These are phyloP conservation scores for Phytopythium delawarense DNA, from an alignment of 352 stramenopile species.

Conservation along the genomic window DNA sequence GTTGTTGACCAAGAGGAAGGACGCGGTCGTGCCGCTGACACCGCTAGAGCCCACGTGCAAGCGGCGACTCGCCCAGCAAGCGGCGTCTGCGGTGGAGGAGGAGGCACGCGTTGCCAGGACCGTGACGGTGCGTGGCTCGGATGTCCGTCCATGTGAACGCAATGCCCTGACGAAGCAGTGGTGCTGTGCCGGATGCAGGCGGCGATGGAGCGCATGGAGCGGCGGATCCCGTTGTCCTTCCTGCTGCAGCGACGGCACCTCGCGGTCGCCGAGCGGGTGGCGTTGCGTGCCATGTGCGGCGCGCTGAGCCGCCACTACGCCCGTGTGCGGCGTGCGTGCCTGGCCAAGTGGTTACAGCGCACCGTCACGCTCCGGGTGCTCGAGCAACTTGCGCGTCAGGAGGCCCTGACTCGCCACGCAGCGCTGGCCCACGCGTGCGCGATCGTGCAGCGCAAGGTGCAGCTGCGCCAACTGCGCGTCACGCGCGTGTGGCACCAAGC, in stretches of 20 bases:
- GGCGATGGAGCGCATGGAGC: constrained; percentile 9
- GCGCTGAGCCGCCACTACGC: constrained; percentile 13
- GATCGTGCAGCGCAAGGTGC: constrained; percentile 31
- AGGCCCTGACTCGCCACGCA: constrained; percentile 16
- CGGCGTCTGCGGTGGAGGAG: not conserved
- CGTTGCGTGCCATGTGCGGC: constrained; percentile 15
- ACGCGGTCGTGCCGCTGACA: not conserved
- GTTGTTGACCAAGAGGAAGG: not conserved
- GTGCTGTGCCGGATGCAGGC: not conserved
- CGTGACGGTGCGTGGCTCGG: not conserved
- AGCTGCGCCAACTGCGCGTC: constrained; percentile 4
- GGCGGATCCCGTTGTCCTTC: constrained; percentile 21
- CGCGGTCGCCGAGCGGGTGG: constrained; percentile 18
- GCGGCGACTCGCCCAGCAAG: not conserved
- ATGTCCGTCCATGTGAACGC: too few relatives aligned
- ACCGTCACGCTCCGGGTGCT: constrained; percentile 19
- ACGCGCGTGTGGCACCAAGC: constrained; percentile 12
- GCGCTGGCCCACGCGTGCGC: constrained; percentile 32
- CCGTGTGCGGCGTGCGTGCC: constrained; percentile 9
- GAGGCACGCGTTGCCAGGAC: not conserved
- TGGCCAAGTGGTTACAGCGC: constrained; percentile 17
- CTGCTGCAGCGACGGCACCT: constrained; percentile 12
- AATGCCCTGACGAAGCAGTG: too few relatives aligned
- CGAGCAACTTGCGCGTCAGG: constrained; percentile 17
- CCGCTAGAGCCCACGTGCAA: not conserved